Base-by-base conservation (phyloP, 169 alveolate species). In the Cryptosporidium muris region DNA sequence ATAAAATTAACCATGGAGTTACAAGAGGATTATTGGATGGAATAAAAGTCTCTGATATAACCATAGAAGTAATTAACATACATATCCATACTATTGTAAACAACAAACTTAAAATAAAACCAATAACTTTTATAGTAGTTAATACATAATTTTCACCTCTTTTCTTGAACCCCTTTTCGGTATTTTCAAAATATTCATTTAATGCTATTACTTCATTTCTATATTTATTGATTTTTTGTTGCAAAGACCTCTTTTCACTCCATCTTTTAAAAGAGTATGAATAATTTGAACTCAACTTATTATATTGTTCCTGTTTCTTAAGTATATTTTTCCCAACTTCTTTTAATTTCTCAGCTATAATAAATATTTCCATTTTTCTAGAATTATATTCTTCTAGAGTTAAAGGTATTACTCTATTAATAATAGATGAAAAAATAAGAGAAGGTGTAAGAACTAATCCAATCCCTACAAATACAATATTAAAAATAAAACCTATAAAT, bases 171-270 rank as follows among this genome's bases (percentile, higher is more conserved):
- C 74, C 52, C 3, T 12, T 34, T 38, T 74, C 85, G 2, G 60
- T 40, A 48, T 45, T 56, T 14, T 74, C 85, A 56, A 74, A 48
- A 58, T 74, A 74, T 8, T 66, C 25, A 37, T 47, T 74, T 43
- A 74, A 58, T 56, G 85, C 66, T 6, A 74, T 53, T 9, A 74
- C 85, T 2, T 74, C 85, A 45, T 60, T 60, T 43, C 48, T 62
- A 48, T 58, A 74, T 48, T 74, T 74, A 45, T 62, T 47, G 25
- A 74, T 74, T 47, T 60, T 74, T 16, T 74, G 66, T 34, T 74
- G 54, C 25, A 74, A 16, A 74, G 40, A 11, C 12, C 85, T 74
- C 6, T 58, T 74, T 14, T 42, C 60, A 6, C 48, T 54, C 80
- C 80, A 64, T 2, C 47, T 12, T 25, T 40, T 53, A n/a, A n/a